Evolutionary conservation across 2,329 filamentous ascomycete genomes (phyloP), one percentile per base, ranked within the genome.

Genomic region (Cladorrhinum sp.): DNA sequence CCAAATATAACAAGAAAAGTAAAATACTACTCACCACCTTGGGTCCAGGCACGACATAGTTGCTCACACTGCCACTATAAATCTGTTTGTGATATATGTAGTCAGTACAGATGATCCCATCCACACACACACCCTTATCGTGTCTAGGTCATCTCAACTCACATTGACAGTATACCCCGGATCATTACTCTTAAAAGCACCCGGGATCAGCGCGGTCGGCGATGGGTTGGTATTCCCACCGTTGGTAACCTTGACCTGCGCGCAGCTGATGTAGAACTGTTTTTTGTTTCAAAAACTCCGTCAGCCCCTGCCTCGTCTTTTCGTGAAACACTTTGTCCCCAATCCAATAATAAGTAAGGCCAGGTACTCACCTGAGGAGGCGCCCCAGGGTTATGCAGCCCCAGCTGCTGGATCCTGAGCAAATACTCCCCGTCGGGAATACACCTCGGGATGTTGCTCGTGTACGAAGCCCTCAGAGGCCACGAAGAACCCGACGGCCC

Each of bases 381-480:
- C 28, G 58, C 65, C 28, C 65, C 65, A 49, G 55, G 66, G 64
- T 81, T 80, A 76, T 88, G 86, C 56, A 88, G 82, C 23, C 82
- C 86, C 56, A 88, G 80, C 57, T 83, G 77, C 60, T 86, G 83
- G 69, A 85, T 81, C 42, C 84, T 77, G 30, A 86, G 75, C 33
- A 87, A 80, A 68, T 87, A 87, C 64, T 86, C 80, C 61, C 85
- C 85, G 42, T 82, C 70, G 30, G 79, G 78, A 57, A 87, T 77
- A 65, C 79, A 80, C 24, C 71, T 66, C 2, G 84, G 84, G 64
- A 87, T 81, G 57, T 74, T 69, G 65, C 66, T 70, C 1, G 71
- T 70, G 69, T 77, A 77, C 0, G 72, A 66, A n/a, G 64, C 36
- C 9, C 58, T 66, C 59, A 74, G 68, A 61, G 6, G 61, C 58